These are phyloP conservation scores for Tardiomyces digboiensis DNA, from an alignment of 1,139 yeast genomes.

Conservation along the genomic window DNA sequence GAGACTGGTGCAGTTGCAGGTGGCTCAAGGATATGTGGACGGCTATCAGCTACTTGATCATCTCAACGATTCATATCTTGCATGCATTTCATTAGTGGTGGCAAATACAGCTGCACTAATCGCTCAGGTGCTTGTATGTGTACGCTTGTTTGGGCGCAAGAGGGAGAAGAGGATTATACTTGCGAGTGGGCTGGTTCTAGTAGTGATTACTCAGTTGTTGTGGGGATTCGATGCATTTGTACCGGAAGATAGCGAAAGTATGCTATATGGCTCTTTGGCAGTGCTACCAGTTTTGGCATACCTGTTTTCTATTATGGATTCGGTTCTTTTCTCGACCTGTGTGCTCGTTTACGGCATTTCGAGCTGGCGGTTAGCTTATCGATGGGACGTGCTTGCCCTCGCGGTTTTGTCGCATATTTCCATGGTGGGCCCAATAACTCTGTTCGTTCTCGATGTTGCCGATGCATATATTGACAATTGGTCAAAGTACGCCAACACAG, in stretches of 20 bases:
- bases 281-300: background rate
- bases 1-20: background rate
- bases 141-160: background rate
- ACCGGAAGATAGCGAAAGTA: background rate
- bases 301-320: background rate
- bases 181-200: background rate
- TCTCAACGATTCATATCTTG: background rate
- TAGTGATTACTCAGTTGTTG: background rate
- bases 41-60: background rate
- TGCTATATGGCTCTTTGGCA: background rate
- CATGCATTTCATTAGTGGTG: background rate
- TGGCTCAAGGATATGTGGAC: background rate
- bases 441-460: background rate
- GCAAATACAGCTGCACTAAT: background rate
- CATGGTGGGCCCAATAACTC: background rate
- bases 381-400: background rate
- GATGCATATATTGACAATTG: background rate
- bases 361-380: background rate
- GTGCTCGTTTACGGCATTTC: background rate
- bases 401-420: background rate
- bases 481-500: background rate
- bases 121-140: background rate
- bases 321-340: background rate
- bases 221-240: background rate
- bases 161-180: background rate